A percentile compares a stretch with the other conserved stretches of the same genome.
Conservation (phyloP, 768 basidiomycete genomes). For the Mycena chlorophos region DNA sequence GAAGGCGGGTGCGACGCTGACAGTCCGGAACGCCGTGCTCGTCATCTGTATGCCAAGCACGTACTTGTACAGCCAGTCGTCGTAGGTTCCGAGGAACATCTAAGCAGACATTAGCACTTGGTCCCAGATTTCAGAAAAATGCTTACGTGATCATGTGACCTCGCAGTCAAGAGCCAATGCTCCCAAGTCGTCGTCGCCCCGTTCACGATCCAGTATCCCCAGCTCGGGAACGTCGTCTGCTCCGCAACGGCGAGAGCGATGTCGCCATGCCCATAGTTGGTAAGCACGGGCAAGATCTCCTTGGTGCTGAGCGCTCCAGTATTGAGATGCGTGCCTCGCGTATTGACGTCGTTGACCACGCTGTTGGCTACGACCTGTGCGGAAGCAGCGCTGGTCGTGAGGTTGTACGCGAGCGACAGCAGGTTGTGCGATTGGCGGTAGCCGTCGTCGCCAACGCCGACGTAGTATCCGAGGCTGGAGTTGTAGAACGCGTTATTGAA, state of each 20-base stretch:
- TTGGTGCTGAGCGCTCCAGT: conserved; percentile 30
- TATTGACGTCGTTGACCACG: conserved; percentile 23
- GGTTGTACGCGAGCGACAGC: conserved; percentile 27
- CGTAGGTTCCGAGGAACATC: conserved; percentile 35
- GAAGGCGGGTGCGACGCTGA: conserved; percentile 25
- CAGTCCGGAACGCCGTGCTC: conserved; percentile 28
- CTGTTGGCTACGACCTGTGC: conserved; percentile 29
- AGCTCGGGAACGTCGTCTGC: conserved; percentile 33
- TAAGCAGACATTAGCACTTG: conserved; percentile 1
- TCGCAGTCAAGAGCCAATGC: conserved; percentile 31
- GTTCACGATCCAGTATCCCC: conserved; percentile 34
- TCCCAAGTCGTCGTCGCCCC: conserved; percentile 35
- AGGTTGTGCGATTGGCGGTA: conserved; percentile 34
- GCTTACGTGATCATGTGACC: conserved; percentile 34
- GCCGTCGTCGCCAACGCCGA: conserved; percentile 29
- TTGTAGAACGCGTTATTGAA: conserved; percentile 32
- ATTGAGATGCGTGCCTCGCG: conserved; percentile 27
- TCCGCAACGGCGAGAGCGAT: conserved; percentile 27
- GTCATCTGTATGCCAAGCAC: conserved; percentile 29
- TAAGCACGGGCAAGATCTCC: conserved; percentile 28
- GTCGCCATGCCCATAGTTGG: conserved; percentile 25
- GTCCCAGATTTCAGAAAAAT: background rate
- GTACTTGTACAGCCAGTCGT: conserved; percentile 34
- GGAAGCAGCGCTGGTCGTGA: conserved; percentile 23
- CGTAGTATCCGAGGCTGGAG: conserved; percentile 23